Conservation (phyloP, 768 basidiomycete species). For the Amanita fuliginea region DNA sequence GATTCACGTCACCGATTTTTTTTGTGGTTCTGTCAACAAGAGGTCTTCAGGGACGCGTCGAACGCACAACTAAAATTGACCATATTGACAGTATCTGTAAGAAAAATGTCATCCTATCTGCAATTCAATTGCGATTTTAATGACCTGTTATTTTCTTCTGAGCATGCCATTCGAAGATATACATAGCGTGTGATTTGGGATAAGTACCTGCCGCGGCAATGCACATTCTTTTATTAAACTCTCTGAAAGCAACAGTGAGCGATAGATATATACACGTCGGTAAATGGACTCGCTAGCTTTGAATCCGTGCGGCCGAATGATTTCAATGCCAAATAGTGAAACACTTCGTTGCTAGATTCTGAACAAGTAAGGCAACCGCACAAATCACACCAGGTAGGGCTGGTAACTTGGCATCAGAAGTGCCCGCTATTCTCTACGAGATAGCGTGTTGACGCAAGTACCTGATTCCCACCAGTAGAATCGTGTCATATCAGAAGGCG, state of each 20-base stretch:
- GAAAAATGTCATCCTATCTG: too few species aligned
- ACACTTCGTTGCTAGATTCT: neutral
- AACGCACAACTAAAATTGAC: too few species aligned
- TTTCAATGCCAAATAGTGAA: constrained; percentile 20
- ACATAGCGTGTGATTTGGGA: constrained; percentile 15
- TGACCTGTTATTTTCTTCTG: too few species aligned
- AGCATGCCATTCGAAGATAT: too few species aligned
- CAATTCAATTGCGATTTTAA: too few species aligned
- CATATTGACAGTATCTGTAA: too few species aligned
- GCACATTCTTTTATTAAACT: constrained; percentile 38
- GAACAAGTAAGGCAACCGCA: neutral
- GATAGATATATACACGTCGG: constrained; percentile 27
- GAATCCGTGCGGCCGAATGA: constrained; percentile 26
- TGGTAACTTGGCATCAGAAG: too few species aligned
- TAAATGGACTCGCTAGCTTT: constrained; percentile 28
- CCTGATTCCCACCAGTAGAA: neutral
- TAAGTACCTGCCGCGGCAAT: constrained; percentile 27
- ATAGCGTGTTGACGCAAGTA: neutral
- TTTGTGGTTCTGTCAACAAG: too few species aligned
- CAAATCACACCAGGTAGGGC: neutral
- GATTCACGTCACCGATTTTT: too few species aligned
- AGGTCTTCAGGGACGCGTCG: too few species aligned
- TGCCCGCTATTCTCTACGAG: too few species aligned
- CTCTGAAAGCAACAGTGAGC: constrained; percentile 23
- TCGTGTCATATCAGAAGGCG: too few species aligned